Evolutionary conservation across 495 filamentous ascomycete species (phyloP), one percentile per base, ranked within the genome.

Genomic region (Alectoria sarmentosa): DNA sequence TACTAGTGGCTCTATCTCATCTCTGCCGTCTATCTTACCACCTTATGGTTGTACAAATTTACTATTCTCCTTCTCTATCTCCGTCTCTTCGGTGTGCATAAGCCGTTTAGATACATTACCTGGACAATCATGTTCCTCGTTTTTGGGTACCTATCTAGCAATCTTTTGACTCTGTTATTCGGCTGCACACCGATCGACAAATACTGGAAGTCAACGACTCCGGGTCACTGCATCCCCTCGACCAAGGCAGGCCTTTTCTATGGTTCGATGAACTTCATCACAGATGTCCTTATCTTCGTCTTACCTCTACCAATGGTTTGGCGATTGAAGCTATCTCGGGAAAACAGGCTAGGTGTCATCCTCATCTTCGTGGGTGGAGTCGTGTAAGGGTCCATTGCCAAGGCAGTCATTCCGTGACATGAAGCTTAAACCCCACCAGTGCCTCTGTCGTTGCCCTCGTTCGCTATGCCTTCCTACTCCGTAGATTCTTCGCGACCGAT

Each of bases 321-420:
- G 75, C 58, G 60, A 2, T 63, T 79, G 52, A 68, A 75, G 34
- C 70, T 81, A 58, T 72, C 66, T 34, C 64, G 70, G 44, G 64
- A 66, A 23, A 76, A 79, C 61, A 78, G 75, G 59, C 23, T 77
- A 34, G 77, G 77, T 17, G 61, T 81, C 9, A 78, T 74, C 3
- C 57, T 77, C 36, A 74, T 81, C 59, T 76, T 81, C 61, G 72
- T 75, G 30, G 65, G 75, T 32, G 78, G 78, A 52, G 28, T 58
- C 26, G 60, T 70, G 69, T 70, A 68, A 42, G 66, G 34, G 38
- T n/a, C n/a, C 19, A 52, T 19, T 6, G 11, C 13, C 30, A 23
- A 39, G 1, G 23, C 30, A 37, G 14, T 30, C 14, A 30, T 21
- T 4, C 21, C 41, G 17, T 19, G 8, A 8, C 41, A 21, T 44